Percentiles rank a stretch among this genome's conserved stretches.
These are phyloP conservation scores for Boletus edulis DNA, from an alignment of 768 basidiomycete species.

Conservation along the genomic window DNA sequence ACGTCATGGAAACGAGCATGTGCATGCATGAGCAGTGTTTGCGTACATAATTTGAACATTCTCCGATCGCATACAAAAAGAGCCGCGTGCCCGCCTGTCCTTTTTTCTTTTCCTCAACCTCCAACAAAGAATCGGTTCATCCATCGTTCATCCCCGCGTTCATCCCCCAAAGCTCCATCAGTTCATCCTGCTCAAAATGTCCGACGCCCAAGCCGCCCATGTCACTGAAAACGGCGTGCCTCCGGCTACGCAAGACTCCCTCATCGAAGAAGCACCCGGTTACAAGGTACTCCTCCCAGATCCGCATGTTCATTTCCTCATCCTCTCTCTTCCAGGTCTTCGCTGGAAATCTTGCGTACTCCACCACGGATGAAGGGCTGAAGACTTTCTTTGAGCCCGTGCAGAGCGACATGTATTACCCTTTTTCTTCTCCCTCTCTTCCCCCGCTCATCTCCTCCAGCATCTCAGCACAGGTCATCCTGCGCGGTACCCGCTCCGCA, in stretches of 20 bases:
- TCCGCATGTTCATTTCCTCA: constrained; percentile 13
- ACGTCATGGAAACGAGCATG: constrained; percentile 43
- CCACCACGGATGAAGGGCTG: constrained; percentile 92
- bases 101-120: constrained; percentile 36
- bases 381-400: constrained; percentile 91
- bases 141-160: constrained; percentile 50
- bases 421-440: constrained; percentile 1
- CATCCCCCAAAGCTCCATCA: constrained; percentile 43
- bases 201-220: constrained; percentile 86
- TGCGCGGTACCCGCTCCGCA: constrained; percentile 80
- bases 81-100: constrained; percentile 22
- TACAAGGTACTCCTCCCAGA: constrained; percentile 60
- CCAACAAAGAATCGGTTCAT: constrained; percentile 81
- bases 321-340: constrained; percentile 61
- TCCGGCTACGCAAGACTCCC: constrained; percentile 68
- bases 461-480: constrained; percentile 81
- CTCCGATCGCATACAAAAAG: constrained; percentile 34
- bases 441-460: constrained; percentile 38
- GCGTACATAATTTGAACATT: constrained; percentile 23
- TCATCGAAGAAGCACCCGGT: constrained; percentile 68
- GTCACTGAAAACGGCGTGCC: constrained; percentile 82
- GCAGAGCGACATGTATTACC: constrained; percentile 79
- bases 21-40: constrained; percentile 21
- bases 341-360: constrained; percentile 93
- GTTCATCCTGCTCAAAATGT: constrained; percentile 68